Percentiles rank a stretch among this genome's conserved stretches.
Conservation (phyloP, 768 basidiomycete genomes). For the Clitopilus hobsonii region DNA sequence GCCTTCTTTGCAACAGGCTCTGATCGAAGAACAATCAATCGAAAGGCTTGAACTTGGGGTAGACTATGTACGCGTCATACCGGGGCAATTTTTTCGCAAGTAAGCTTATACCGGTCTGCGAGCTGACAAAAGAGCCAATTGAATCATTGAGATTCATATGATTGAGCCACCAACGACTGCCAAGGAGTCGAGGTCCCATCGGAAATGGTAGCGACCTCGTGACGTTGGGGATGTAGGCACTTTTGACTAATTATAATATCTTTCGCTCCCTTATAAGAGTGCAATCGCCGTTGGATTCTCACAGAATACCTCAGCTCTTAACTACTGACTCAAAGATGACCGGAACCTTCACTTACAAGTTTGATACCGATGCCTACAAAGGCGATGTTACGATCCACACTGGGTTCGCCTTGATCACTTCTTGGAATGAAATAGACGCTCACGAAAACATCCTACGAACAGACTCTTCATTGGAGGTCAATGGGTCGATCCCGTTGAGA, state of each 20-base stretch:
- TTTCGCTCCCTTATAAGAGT: neutral
- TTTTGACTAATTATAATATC: too few species aligned
- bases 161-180: neutral
- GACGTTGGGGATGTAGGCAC: too few species aligned
- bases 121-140: neutral
- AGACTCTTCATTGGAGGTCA: slow-evolving; percentile 58
- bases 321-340: neutral
- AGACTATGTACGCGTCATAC: neutral
- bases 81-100: neutral
- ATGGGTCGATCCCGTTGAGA: slow-evolving; percentile 45
- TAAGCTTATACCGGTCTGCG: too few species aligned
- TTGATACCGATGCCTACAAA: neutral
- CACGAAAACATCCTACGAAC: neutral
- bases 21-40: neutral
- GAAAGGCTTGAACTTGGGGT: neutral
- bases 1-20: neutral
- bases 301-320: neutral
- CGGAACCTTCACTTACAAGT: neutral
- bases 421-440: neutral
- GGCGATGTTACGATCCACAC: neutral
- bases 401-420: slow-evolving; percentile 1
- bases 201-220: neutral
- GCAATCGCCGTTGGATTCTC: neutral
- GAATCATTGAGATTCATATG: neutral
- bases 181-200: neutral